Evolutionary conservation across 164 flowering plant species (phyloP).

Genomic region (Magnolia changhungtana): DNA sequence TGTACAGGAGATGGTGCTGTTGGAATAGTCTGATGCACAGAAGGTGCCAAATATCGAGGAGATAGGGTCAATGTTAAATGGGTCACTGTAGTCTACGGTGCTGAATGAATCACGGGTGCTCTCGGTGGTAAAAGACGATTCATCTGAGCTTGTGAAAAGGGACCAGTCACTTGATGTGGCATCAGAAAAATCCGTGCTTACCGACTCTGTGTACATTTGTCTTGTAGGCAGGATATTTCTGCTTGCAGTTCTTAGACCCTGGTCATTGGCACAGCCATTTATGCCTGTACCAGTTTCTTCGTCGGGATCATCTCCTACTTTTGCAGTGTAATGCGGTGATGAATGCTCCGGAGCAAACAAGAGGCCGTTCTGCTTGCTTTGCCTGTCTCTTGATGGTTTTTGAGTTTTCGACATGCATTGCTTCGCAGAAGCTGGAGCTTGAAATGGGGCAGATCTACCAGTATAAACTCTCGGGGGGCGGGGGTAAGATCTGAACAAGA

Average conservation of each 20-base stretch:
- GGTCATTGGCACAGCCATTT: slow-evolving; percentile 12
- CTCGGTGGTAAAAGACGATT: slow-evolving; percentile 86
- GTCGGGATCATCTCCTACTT: slow-evolving; percentile 9
- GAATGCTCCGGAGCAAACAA: slow-evolving; percentile 16
- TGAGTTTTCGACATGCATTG: slow-evolving; percentile 26
- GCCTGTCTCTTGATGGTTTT: slow-evolving; percentile 28
- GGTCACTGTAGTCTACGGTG: slow-evolving; percentile 53
- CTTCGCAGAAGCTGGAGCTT: slow-evolving; percentile 24
- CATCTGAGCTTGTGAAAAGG: slow-evolving; percentile 81
- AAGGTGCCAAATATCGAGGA: slow-evolving; percentile 46
- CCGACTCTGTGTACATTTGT: slow-evolving; percentile 26
- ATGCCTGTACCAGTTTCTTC: slow-evolving; percentile 13
- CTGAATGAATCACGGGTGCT: slow-evolving; percentile 82
- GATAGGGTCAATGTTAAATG: slow-evolving; percentile 39
- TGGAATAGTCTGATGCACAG: slow-evolving; percentile 36
- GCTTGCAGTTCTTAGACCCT: slow-evolving; percentile 17
- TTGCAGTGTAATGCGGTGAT: neutral
- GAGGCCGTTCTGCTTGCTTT: slow-evolving; percentile 20
- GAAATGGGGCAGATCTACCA: slow-evolving; percentile 26
- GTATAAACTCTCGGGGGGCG: slow-evolving; percentile 46
- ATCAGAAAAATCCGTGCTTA: slow-evolving; percentile 51
- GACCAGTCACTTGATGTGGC: slow-evolving; percentile 84
- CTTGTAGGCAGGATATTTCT: slow-evolving; percentile 21
- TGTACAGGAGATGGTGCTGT: slow-evolving; percentile 43
- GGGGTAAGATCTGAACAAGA: slow-evolving; percentile 51